A percentile compares a stretch with the other conserved stretches of the same genome.
phyloP scores from a whole-genome alignment of 352 stramenopile species.

The Phytophthora cryptogea region DNA sequence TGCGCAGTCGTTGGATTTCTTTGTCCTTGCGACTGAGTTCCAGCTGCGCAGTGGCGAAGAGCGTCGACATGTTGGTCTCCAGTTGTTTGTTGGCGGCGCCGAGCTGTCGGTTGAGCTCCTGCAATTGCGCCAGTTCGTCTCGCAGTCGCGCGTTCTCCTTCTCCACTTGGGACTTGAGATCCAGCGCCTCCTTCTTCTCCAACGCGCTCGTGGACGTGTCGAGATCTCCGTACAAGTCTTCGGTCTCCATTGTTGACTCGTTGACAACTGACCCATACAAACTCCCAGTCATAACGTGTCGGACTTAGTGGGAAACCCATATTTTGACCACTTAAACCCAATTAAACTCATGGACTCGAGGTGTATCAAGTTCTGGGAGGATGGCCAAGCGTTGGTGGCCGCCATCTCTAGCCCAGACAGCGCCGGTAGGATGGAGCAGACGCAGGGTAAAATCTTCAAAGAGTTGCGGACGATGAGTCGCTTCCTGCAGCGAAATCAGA shows the following conservation, averaged over 20 bases:
- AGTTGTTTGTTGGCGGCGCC: slow-evolving; percentile 62
- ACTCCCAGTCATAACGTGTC: slow-evolving; percentile 18
- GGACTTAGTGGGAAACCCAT: slow-evolving; percentile 20
- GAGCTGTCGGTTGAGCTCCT: slow-evolving; percentile 64
- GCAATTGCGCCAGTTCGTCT: slow-evolving; percentile 62
- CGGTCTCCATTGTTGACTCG: slow-evolving; percentile 5
- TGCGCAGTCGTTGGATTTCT: slow-evolving; percentile 71
- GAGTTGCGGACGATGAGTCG: slow-evolving; percentile 76
- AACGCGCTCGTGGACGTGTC: slow-evolving; percentile 78
- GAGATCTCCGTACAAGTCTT: slow-evolving; percentile 83
- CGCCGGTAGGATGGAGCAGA: slow-evolving; percentile 30
- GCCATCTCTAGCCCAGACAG: slow-evolving; percentile 20
- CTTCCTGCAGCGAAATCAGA: slow-evolving; percentile 83
- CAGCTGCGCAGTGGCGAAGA: slow-evolving; percentile 76
- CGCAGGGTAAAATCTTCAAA: slow-evolving; percentile 63
- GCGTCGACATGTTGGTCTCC: slow-evolving; percentile 72
- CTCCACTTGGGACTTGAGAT: slow-evolving; percentile 60
- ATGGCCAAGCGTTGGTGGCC: slow-evolving; percentile 62
- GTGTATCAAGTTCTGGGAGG: slow-evolving; percentile 81
- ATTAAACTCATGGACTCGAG: slow-evolving; percentile 55
- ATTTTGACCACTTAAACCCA: background rate
- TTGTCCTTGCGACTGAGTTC: slow-evolving; percentile 82
- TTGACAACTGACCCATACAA: slow-evolving; percentile 16
- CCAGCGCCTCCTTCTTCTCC: slow-evolving; percentile 62
- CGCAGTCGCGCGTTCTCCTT: slow-evolving; percentile 54